phyloP scores from a whole-genome alignment of 2,329 filamentous ascomycete species.

The Clarireedia hainanense region DNA sequence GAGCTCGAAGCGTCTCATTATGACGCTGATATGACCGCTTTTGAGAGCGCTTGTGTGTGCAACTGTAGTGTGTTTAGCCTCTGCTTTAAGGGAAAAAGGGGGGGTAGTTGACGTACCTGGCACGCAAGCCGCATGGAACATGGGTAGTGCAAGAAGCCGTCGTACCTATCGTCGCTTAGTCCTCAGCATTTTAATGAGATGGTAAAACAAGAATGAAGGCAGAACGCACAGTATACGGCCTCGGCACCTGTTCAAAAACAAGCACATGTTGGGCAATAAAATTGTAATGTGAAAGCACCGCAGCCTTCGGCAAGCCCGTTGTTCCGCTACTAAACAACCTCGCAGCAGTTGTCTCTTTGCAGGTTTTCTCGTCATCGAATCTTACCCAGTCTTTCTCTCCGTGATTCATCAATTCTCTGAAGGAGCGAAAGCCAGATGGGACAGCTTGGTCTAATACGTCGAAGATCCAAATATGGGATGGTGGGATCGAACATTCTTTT shows the following conservation, averaged over 20 bases:
- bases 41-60: conserved; percentile 48
- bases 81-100: background rate
- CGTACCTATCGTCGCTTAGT: conserved; percentile 31
- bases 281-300: conserved; percentile 31
- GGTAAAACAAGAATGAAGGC: conserved; percentile 26
- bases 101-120: conserved; percentile 36
- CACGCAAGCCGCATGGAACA: conserved; percentile 61
- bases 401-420: conserved; percentile 16
- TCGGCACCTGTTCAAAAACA: conserved; percentile 43
- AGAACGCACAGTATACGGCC: conserved; percentile 51
- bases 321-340: conserved; percentile 38
- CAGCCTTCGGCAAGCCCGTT: conserved; percentile 50
- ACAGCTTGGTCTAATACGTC: conserved; percentile 16
- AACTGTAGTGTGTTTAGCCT: conserved; percentile 38
- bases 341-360: conserved; percentile 33
- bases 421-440: conserved; percentile 18
- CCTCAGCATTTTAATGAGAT: background rate
- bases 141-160: conserved; percentile 44
- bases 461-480: conserved; percentile 24
- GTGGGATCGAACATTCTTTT: conserved; percentile 23
- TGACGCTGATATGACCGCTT: conserved; percentile 20
- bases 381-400: conserved; percentile 22
- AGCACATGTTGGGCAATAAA: conserved; percentile 30
- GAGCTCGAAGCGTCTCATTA: conserved; percentile 75
- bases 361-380: conserved; percentile 20